Conservation (phyloP, 2,329 filamentous ascomycete genomes). For the Trichophyton benhamiae region DNA sequence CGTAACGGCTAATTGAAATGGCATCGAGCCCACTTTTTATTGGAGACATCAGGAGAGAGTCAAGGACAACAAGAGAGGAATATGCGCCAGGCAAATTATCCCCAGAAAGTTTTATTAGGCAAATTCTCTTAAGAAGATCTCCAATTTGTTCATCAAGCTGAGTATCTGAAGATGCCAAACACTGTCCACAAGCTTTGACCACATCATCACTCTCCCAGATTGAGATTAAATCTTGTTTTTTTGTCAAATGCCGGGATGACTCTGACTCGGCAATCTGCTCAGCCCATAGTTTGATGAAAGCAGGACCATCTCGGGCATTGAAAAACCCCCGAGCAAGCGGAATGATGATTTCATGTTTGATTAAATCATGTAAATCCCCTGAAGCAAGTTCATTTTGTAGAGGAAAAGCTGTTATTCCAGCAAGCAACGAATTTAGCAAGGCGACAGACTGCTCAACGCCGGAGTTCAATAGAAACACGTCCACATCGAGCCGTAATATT, state of each 20-base stretch:
- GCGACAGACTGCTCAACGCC: constrained; percentile 27
- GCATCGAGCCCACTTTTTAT: constrained; percentile 14
- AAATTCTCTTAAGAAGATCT: neutral
- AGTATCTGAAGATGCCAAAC: constrained; percentile 8
- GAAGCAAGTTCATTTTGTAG: constrained; percentile 14
- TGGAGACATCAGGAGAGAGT: constrained; percentile 24
- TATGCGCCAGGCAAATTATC: constrained; percentile 17
- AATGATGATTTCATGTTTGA: constrained; percentile 29
- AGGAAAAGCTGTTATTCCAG: constrained; percentile 26
- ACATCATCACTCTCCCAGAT: constrained; percentile 38
- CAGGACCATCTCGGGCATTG: constrained; percentile 28
- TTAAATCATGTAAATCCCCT: constrained; percentile 20
- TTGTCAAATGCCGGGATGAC: constrained; percentile 19
- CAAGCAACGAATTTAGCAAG: constrained; percentile 26
- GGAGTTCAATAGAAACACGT: constrained; percentile 35
- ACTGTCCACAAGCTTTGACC: constrained; percentile 24
- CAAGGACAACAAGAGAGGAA: constrained; percentile 25
- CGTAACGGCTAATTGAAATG: neutral
- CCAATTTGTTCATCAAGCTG: neutral
- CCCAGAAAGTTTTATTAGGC: neutral
- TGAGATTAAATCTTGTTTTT: constrained; percentile 19
- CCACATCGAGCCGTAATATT: constrained; percentile 30
- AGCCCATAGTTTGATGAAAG: constrained; percentile 32
- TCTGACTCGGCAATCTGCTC: constrained; percentile 29
- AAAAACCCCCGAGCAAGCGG: constrained; percentile 31